These are phyloP conservation scores for Lathyrus aphaca DNA, from an alignment of 306 rosid genomes.

Conservation along the genomic window DNA sequence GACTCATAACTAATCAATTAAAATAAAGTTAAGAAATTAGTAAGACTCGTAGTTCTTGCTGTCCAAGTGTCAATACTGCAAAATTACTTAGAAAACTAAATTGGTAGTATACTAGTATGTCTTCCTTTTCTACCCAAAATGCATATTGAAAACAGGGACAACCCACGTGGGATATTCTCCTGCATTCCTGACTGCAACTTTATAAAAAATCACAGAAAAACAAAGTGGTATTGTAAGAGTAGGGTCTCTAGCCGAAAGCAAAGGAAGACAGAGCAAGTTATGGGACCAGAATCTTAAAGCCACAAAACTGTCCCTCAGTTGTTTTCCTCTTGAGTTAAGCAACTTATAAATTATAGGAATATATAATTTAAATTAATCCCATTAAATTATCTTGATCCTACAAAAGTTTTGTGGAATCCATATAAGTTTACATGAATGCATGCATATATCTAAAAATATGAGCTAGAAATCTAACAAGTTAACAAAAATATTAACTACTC, in stretches of 20 bases:
- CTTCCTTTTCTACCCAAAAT: neutral
- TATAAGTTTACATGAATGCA: neutral
- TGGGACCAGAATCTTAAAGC: slow-evolving; percentile 2
- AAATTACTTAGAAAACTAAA: slow-evolving; percentile 3
- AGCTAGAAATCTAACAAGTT: neutral
- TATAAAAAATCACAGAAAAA: slow-evolving; percentile 34
- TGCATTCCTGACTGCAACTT: slow-evolving; percentile 6
- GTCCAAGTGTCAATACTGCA: neutral
- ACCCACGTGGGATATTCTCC: slow-evolving; percentile 61
- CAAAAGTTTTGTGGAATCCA: neutral
- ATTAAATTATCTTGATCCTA: slow-evolving; percentile 1
- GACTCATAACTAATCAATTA: too few species aligned
- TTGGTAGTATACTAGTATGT: neutral
- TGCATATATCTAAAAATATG: slow-evolving; percentile 5
- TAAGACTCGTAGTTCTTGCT: neutral
- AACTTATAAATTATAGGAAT: neutral
- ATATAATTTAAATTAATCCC: neutral
- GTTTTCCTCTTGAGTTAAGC: slow-evolving; percentile 19
- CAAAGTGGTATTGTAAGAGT: slow-evolving; percentile 58
- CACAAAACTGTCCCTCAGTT: neutral
- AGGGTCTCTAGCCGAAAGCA: slow-evolving; percentile 57
- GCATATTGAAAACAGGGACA: slow-evolving; percentile 42
- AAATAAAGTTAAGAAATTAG: too few species aligned
- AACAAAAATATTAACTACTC: neutral
- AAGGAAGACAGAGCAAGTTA: slow-evolving; percentile 5